Percentiles rank a stretch among this genome's conserved stretches.
Evolutionary conservation across 2,329 filamentous ascomycete genomes (phyloP).

Genomic region (Sporothrix curviconia): DNA sequence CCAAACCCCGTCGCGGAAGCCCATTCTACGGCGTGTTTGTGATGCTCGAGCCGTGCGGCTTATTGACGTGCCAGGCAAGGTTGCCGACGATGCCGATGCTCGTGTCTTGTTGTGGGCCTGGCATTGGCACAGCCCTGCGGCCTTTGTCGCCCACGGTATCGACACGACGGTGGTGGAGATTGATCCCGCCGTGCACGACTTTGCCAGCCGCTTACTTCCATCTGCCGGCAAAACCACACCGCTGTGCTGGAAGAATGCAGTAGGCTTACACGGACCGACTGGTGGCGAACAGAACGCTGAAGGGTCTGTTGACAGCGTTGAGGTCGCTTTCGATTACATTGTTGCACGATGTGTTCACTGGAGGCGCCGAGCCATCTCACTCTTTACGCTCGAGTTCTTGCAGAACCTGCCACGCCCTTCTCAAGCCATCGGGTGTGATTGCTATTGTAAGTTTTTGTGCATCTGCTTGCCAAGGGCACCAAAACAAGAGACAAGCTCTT

Average conservation of each 20-base stretch:
- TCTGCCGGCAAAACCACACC: conserved; percentile 68
- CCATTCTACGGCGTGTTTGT: conserved; percentile 94
- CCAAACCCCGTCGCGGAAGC: conserved; percentile 63
- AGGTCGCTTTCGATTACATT: conserved; percentile 71
- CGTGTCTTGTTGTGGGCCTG: conserved; percentile 52
- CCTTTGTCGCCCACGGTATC: conserved; percentile 80
- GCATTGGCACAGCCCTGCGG: conserved; percentile 88
- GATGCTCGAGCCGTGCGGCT: conserved; percentile 86
- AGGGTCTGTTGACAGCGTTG: conserved; percentile 27
- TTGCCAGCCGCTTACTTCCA: conserved; percentile 77
- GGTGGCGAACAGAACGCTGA: conserved; percentile 16
- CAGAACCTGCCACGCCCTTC: conserved; percentile 59
- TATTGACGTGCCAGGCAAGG: conserved; percentile 50
- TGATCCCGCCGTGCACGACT: conserved; percentile 80
- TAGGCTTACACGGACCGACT: conserved; percentile 55
- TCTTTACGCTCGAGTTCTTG: conserved; percentile 86
- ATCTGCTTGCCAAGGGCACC: too few relatives aligned
- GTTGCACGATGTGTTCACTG: conserved; percentile 97
- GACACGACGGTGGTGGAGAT: conserved; percentile 93
- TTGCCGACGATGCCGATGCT: background rate
- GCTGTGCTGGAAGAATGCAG: conserved; percentile 77
- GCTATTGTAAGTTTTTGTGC: conserved; percentile 78
- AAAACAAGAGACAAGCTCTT: too few relatives aligned
- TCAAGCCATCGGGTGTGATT: conserved; percentile 73
- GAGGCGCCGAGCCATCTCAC: conserved; percentile 82